A percentile compares a stretch with the other conserved stretches of the same genome.
Conservation (phyloP, 2,329 filamentous ascomycete genomes). For the Pochonia chlamydosporia region DNA sequence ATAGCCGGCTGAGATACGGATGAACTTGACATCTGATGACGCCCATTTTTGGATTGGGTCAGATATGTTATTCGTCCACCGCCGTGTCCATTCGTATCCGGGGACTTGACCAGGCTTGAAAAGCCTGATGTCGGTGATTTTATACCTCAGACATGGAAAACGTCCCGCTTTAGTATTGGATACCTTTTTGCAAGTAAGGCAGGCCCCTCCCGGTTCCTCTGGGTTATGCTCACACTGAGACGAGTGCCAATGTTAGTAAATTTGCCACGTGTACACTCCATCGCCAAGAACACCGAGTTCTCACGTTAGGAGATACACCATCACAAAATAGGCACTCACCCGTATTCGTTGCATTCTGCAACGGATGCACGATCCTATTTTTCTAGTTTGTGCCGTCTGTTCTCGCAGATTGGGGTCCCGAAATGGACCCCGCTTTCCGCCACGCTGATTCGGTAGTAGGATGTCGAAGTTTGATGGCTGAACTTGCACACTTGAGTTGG, state of each 20-base stretch:
- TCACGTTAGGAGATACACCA: background rate
- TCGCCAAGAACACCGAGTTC: background rate
- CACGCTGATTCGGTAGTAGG: conserved; percentile 22
- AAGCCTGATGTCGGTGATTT: conserved; percentile 51
- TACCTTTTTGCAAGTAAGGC: conserved; percentile 48
- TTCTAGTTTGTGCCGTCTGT: conserved; percentile 51
- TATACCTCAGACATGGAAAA: conserved; percentile 54
- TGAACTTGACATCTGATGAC: conserved; percentile 41
- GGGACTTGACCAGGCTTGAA: conserved; percentile 55
- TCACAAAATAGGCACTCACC: conserved; percentile 35
- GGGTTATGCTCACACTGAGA: conserved; percentile 47
- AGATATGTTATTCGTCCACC: conserved; percentile 50
- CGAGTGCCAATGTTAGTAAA: background rate
- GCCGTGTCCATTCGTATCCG: conserved; percentile 52
- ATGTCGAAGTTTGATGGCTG: conserved; percentile 23
- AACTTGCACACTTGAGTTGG: background rate
- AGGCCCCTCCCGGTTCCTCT: conserved; percentile 40
- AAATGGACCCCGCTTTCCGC: conserved; percentile 46
- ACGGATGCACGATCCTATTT: conserved; percentile 53
- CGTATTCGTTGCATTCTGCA: conserved; percentile 58
- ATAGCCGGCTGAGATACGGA: conserved; percentile 49
- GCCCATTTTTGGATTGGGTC: conserved; percentile 53
- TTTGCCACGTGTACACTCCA: background rate
- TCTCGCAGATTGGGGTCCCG: conserved; percentile 44
- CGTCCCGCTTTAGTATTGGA: conserved; percentile 44